Evolutionary conservation across 1,284 basidiomycete genomes (phyloP).

Genomic region (Ceratobasidium sp.): DNA sequence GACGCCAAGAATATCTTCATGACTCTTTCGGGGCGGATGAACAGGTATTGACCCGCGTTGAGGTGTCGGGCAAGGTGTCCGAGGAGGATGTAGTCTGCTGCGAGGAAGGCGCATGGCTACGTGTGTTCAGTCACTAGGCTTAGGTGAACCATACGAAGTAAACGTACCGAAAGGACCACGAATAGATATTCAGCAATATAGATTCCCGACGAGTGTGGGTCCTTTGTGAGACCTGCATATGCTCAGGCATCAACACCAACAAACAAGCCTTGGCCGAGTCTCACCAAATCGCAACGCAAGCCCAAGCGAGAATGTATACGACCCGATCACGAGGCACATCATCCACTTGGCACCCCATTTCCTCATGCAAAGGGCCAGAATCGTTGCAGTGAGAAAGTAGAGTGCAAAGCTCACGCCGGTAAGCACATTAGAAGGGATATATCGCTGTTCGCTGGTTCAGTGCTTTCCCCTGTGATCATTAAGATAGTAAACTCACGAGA

Average conservation of each 20-base stretch:
- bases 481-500: conserved; percentile 50
- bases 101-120: conserved; percentile 80
- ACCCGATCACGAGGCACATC: conserved; percentile 72
- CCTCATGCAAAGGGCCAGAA: conserved; percentile 62
- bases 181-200: conserved; percentile 72
- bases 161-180: conserved; percentile 69
- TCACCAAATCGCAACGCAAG: conserved; percentile 64
- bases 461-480: not conserved
- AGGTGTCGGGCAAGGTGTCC: conserved; percentile 69
- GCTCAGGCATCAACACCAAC: conserved; percentile 11
- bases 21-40: conserved; percentile 65
- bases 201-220: conserved; percentile 55
- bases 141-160: not conserved
- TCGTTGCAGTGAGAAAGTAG: conserved; percentile 63
- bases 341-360: conserved; percentile 69
- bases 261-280: conserved; percentile 58
- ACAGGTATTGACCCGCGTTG: conserved; percentile 63
- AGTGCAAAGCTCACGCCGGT: conserved; percentile 66
- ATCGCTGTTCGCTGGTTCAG: conserved; percentile 51
- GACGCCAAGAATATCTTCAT: conserved; percentile 66
- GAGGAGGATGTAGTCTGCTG: conserved; percentile 74
- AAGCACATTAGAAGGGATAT: conserved; percentile 68
- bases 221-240: conserved; percentile 31
- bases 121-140: not conserved
- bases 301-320: conserved; percentile 62